Evolutionary conservation across 108 stramenopile genomes (phyloP), one percentile per base, ranked within the genome.

Genomic region (Discostella pseudostelligera): DNA sequence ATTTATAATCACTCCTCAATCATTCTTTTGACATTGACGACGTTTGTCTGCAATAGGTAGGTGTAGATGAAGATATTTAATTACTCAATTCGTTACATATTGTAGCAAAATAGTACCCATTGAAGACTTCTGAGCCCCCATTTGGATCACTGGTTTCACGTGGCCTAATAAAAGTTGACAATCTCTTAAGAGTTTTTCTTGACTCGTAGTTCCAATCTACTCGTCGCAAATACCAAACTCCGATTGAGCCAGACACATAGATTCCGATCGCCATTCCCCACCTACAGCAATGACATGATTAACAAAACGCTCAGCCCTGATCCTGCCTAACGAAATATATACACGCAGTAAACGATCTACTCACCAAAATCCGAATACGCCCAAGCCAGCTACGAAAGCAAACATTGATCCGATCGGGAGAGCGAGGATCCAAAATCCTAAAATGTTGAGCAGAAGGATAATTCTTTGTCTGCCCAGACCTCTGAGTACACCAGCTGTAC

Each of bases 361-460:
- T 32, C 5, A 32, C 53, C 53, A 54, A 0, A 54, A n/a, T 4
- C 53, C 53, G 14, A 35, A 50, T 12, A 76, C 56, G 28, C 75
- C 69, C 10, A 66, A 19, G 19, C 61, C 56, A 25, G 44, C 46
- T 2, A 58, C 61, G 69, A 76, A 76, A 5, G 68, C 69, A 0
- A 70, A 44, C 1, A 76, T 43, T 2, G 68, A 21, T 26, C 75
- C 75, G 35, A 63, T 35, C 2, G 75, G 75, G 13, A 76, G 21
- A 8, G 65, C 70, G 4, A 71, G 32, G 2, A 71, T 16, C 76
- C 76, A 78, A 71, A 60, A 78, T 2, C 60, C 76, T 21, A 78
- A 6, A n/a, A 78, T 55, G 46, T 65, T 67, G 39, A 78, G 58
- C 24, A 12, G 51, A 29, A 78, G 67, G 7, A 71, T 64, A 14